These are phyloP conservation scores for Bombardia bombarda DNA, from an alignment of 495 filamentous ascomycete genomes.

Conservation along the genomic window DNA sequence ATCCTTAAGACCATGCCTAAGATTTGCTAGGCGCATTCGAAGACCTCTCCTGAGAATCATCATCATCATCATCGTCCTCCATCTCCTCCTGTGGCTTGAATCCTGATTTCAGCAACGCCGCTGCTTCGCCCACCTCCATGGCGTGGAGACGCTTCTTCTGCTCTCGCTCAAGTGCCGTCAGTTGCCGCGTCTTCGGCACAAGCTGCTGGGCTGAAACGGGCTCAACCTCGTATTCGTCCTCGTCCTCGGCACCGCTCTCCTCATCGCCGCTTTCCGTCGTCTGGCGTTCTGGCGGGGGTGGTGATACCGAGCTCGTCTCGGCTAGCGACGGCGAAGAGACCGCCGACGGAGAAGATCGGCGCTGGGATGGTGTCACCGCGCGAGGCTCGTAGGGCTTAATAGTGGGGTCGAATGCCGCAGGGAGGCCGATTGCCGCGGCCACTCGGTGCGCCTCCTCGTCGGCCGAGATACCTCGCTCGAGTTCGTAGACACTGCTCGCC, in stretches of 20 bases:
- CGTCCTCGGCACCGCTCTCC: constrained; percentile 40
- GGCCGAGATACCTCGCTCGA: constrained; percentile 35
- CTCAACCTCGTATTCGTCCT: constrained; percentile 45
- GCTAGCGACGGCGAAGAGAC: constrained; percentile 16
- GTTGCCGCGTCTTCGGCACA: constrained; percentile 8
- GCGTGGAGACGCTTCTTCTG: constrained; percentile 44
- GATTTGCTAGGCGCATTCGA: neutral
- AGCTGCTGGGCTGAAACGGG: constrained; percentile 29
- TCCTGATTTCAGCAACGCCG: constrained; percentile 30
- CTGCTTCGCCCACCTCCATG: constrained; percentile 49
- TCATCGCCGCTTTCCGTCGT: constrained; percentile 37
- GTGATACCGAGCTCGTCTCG: constrained; percentile 13
- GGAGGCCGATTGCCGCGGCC: constrained; percentile 61
- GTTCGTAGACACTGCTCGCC: constrained; percentile 37
- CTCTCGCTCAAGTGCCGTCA: constrained; percentile 20
- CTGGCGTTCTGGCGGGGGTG: too few relatives aligned
- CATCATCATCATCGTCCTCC: constrained; percentile 26
- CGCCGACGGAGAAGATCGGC: constrained; percentile 17
- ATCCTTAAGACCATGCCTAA: neutral
- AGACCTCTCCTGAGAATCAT: constrained; percentile 15
- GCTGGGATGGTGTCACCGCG: constrained; percentile 21
- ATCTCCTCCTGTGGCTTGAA: constrained; percentile 8
- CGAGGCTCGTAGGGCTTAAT: constrained; percentile 35
- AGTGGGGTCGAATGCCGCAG: constrained; percentile 47
- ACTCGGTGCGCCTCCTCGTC: constrained; percentile 66